A percentile compares a stretch with the other conserved stretches of the same genome.
phyloP scores from a whole-genome alignment of 2,329 filamentous ascomycete species.

The Didymella pinodella region DNA sequence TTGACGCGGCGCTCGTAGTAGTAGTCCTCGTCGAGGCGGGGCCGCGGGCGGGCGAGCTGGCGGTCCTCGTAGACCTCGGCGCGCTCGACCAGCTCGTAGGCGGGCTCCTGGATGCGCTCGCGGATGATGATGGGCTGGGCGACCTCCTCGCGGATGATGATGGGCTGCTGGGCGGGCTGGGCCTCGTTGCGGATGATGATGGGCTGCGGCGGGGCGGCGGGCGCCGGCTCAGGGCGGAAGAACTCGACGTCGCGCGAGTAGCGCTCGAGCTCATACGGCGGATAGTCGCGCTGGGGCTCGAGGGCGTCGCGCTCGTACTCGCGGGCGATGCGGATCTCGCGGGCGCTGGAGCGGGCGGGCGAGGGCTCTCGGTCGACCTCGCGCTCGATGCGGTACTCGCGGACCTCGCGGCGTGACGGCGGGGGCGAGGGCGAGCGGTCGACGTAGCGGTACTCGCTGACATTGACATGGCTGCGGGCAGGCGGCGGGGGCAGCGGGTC shows the following conservation, averaged over 20 bases:
- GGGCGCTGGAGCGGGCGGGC: conserved; percentile 52
- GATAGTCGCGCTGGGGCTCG: conserved; percentile 38
- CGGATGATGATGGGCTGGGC: conserved; percentile 58
- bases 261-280: conserved; percentile 54
- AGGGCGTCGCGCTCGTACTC: conserved; percentile 46
- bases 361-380: conserved; percentile 59
- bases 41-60: conserved; percentile 50
- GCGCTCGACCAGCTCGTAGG: conserved; percentile 67
- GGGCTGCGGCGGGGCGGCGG: conserved; percentile 38
- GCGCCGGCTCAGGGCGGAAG: conserved; percentile 53
- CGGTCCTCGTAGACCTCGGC: conserved; percentile 62
- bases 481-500: conserved; percentile 30
- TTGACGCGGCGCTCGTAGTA: conserved; percentile 67
- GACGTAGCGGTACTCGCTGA: conserved; percentile 50
- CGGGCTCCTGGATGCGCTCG: conserved; percentile 59
- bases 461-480: conserved; percentile 44
- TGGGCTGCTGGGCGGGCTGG: conserved; percentile 61
- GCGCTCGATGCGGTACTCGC: conserved; percentile 62
- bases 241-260: conserved; percentile 64
- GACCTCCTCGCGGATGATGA: conserved; percentile 63
- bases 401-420: conserved; percentile 56
- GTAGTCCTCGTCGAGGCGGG: conserved; percentile 64
- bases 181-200: conserved; percentile 61
- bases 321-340: conserved; percentile 44
- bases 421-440: conserved; percentile 53